phyloP scores from a whole-genome alignment of 768 basidiomycete species.

The Amanita muscaria region DNA sequence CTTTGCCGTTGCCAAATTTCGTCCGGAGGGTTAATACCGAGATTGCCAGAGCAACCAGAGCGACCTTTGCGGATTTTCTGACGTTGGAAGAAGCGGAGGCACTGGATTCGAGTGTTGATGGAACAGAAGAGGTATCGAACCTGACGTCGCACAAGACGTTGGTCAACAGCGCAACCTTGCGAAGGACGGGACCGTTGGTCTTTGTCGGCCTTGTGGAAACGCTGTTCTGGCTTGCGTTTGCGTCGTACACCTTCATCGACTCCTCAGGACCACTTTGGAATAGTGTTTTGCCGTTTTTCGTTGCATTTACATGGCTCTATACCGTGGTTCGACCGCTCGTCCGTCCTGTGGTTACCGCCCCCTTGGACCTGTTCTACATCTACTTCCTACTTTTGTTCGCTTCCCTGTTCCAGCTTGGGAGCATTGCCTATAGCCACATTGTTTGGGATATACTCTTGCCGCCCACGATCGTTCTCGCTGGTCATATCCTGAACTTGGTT shows the following conservation, averaged over 20 bases:
- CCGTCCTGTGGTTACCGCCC: constrained; percentile 46
- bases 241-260: constrained; percentile 44
- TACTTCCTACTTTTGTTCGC: constrained; percentile 41
- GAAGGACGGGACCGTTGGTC: constrained; percentile 52
- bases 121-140: constrained; percentile 15
- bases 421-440: constrained; percentile 40
- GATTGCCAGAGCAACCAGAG: constrained; percentile 18
- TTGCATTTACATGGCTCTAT: constrained; percentile 59
- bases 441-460: constrained; percentile 38
- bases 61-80: constrained; percentile 34
- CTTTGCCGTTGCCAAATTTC: constrained; percentile 22
- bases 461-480: constrained; percentile 19
- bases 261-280: constrained; percentile 23
- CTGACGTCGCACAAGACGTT: constrained; percentile 16
- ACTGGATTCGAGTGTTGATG: constrained; percentile 22
- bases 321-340: constrained; percentile 47
- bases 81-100: constrained; percentile 51
- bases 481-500: constrained; percentile 33
- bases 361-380: constrained; percentile 53
- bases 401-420: constrained; percentile 42
- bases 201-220: constrained; percentile 48
- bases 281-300: constrained; percentile 34
- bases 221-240: constrained; percentile 49
- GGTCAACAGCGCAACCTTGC: constrained; percentile 32
- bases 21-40: constrained; percentile 18